phyloP scores from a whole-genome alignment of 305 asterid genomes.

The Solanum hybrid region DNA sequence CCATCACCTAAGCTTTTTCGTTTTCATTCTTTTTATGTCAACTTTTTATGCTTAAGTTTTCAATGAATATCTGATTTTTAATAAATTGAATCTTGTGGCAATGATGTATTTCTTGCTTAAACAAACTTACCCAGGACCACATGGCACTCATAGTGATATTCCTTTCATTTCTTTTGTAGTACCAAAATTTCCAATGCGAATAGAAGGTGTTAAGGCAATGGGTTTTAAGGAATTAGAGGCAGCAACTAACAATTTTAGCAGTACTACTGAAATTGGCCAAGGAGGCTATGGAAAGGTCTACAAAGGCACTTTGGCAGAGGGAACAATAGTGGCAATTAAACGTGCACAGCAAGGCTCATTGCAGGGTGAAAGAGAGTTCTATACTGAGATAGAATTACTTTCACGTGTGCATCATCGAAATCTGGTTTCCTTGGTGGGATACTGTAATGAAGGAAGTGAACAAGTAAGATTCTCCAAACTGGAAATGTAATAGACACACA shows the following conservation, averaged over 20 bases:
- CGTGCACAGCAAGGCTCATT: constrained; percentile 89
- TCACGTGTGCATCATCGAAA: constrained; percentile 93
- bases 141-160: not conserved
- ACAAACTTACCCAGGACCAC: not conserved
- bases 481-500: not conserved
- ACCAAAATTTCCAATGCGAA: constrained; percentile 51
- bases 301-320: constrained; percentile 68
- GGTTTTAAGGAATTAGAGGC: constrained; percentile 55
- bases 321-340: constrained; percentile 79
- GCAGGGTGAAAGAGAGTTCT: constrained; percentile 96
- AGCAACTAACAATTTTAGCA: constrained; percentile 54
- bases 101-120: not conserved
- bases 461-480: constrained; percentile 43
- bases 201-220: constrained; percentile 84
- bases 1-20: no score
- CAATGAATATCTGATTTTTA: not conserved
- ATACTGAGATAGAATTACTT: constrained; percentile 76
- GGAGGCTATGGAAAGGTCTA: constrained; percentile 96
- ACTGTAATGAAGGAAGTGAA: constrained; percentile 88
- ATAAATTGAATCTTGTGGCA: not conserved
- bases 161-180: constrained; percentile 37
- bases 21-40: not conserved
- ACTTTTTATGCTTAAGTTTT: not conserved
- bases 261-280: constrained; percentile 56
- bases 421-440: constrained; percentile 79